A percentile compares a stretch with the other conserved stretches of the same genome.
These are phyloP conservation scores for Grosmannia penicillata DNA, from an alignment of 2,329 filamentous ascomycete species.

Conservation along the genomic window DNA sequence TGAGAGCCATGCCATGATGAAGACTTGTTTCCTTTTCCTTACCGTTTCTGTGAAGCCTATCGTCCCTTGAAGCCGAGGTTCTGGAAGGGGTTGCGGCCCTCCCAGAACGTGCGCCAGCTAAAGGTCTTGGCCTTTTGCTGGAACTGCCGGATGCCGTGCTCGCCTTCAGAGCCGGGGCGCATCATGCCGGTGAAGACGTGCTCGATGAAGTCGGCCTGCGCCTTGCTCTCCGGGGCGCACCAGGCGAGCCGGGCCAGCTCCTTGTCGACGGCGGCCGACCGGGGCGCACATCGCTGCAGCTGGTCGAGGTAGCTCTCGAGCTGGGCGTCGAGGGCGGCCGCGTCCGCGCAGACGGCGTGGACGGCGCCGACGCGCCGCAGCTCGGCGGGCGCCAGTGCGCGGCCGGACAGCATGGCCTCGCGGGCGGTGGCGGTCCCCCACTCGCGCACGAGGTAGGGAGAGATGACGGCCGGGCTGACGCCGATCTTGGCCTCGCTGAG, in stretches of 20 bases:
- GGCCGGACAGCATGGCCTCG: not conserved
- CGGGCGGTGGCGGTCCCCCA: not conserved
- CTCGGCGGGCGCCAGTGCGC: not conserved
- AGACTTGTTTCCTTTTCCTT: too few relatives aligned
- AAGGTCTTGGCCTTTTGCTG: slow-evolving; percentile 1
- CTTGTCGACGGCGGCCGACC: slow-evolving; percentile 4
- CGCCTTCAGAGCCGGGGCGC: slow-evolving; percentile 1
- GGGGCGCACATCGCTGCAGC: not conserved
- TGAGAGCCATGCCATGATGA: too few relatives aligned
- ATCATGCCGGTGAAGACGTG: slow-evolving; percentile 3
- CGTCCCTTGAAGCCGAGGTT: too few relatives aligned
- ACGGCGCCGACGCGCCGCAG: not conserved
- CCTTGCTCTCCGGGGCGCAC: slow-evolving; percentile 1
- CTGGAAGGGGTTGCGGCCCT: not conserved
- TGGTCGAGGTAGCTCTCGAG: not conserved
- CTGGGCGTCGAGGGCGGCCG: not conserved
- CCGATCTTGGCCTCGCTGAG: slow-evolving; percentile 1
- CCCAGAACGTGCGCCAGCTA: slow-evolving; percentile 3
- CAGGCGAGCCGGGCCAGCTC: slow-evolving; percentile 2
- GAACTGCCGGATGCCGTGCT: slow-evolving; percentile 3
- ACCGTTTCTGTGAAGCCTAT: too few relatives aligned
- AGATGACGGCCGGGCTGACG: not conserved
- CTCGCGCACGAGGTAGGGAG: slow-evolving; percentile 1
- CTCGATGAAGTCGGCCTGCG: not conserved
- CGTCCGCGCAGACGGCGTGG: not conserved